Conservation (phyloP, 768 basidiomycete genomes). For the Pisolithus microcarpus region DNA sequence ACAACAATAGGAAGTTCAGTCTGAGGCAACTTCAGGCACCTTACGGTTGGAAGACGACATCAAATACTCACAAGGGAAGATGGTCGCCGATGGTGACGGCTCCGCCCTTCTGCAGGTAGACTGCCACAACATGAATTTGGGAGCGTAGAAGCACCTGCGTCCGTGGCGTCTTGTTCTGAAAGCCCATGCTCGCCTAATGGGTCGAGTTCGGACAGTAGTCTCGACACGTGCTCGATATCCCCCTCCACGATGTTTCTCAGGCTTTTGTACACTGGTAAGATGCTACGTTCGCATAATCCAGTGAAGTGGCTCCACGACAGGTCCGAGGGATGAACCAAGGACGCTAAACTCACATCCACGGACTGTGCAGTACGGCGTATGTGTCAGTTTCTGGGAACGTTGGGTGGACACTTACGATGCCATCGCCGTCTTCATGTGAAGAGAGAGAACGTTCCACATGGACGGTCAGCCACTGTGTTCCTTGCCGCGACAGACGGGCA, state of each 20-base stretch:
- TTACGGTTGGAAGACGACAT: background rate
- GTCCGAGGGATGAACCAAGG: slow-evolving; percentile 6
- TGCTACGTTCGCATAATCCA: slow-evolving; percentile 22
- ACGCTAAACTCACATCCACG: slow-evolving; percentile 8
- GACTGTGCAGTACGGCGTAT: slow-evolving; percentile 3
- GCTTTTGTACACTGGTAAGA: slow-evolving; percentile 29
- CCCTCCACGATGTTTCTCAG: slow-evolving; percentile 30
- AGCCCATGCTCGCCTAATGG: slow-evolving; percentile 8
- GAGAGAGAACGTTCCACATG: slow-evolving; percentile 5
- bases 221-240: slow-evolving; percentile 38
- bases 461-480: slow-evolving; percentile 7
- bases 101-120: slow-evolving; percentile 1
- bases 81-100: slow-evolving; percentile 11
- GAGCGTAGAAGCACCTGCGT: background rate
- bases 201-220: slow-evolving; percentile 38
- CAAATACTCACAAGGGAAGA: slow-evolving; percentile 4
- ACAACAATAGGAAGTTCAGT: slow-evolving; percentile 23
- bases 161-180: background rate
- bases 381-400: background rate
- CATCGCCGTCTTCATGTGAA: slow-evolving; percentile 1
- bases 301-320: slow-evolving; percentile 24
- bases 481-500: slow-evolving; percentile 6
- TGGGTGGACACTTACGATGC: slow-evolving; percentile 6
- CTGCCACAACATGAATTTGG: background rate
- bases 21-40: slow-evolving; percentile 1